Evolutionary conservation across 306 rosid species (phyloP).

Genomic region (Canavalia ensiformis): DNA sequence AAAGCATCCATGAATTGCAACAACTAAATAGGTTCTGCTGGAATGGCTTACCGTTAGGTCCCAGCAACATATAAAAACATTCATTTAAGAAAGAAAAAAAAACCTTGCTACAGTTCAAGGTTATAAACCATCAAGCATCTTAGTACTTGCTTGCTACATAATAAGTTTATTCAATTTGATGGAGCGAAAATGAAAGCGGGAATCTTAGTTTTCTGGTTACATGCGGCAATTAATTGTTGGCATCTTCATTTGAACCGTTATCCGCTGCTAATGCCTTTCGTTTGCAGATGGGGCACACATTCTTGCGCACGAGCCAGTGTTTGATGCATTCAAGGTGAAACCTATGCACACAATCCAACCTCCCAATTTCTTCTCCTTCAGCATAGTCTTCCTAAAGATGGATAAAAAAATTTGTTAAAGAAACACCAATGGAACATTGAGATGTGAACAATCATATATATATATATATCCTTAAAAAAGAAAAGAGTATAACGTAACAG

Average conservation of each 20-base stretch:
- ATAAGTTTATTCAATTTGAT: not conserved
- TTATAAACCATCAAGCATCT: not conserved
- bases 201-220: not conserved
- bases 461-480: too few species aligned
- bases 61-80: not conserved
- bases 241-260: too few species aligned
- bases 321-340: constrained; percentile 50
- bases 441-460: not conserved
- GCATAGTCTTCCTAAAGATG: not conserved
- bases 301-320: constrained; percentile 50
- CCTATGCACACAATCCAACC: constrained; percentile 49
- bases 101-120: too few species aligned
- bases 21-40: not conserved
- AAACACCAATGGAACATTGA: not conserved
- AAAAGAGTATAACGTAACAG: not conserved
- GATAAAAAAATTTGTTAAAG: not conserved
- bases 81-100: not conserved
- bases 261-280: not conserved
- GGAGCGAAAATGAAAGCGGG: not conserved
- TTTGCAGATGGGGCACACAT: constrained; percentile 56
- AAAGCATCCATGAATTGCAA: not conserved
- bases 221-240: not conserved
- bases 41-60: not conserved
- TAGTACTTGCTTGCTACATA: not conserved
- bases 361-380: constrained; percentile 47